Evolutionary conservation across 768 basidiomycete species (phyloP), one percentile per base, ranked within the genome.

Genomic region (Trametes villosa): DNA sequence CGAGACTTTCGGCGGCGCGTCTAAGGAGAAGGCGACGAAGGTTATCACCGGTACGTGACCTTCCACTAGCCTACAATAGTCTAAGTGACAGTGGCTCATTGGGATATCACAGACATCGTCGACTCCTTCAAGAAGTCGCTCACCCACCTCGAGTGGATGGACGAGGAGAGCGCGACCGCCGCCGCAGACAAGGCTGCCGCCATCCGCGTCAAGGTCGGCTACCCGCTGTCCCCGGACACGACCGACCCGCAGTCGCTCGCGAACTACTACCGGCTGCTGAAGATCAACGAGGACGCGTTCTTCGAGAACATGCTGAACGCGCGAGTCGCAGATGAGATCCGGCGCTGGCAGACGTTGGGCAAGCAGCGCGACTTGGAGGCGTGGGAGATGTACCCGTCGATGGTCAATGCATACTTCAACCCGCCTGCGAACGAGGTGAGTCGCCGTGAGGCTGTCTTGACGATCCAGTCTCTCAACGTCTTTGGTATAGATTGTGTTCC

Each of bases 201-300:
- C 0, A 88, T 96, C 62, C 85, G 87, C 29, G 83, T 94, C 72
- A 96, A 98, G 80, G 91, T 99, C 62, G 97, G 97, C 58, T 98
- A 88, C 75, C 96, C 97, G 1, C 69, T 88, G 12, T 92, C 86
- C 2, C 97, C 97, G 1, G 82, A 98, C 72, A 95, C 92, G 1
- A 79, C 78, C 18, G 79, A 86, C 68, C 81, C 94, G 38, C 74
- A 75, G 26, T 87, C 91, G 9, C 82, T 98, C 44, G 78, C 81
- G 29, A 76, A 70, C 40, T 98, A 94, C 75, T 98, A 98, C 71
- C 74, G 75, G 11, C 75, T 75, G n/a, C 83, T 93, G 45, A 82
- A 85, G 48, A 79, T 95, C 46, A 76, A 86, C 60, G 75, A 83
- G 33, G 77, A 83, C 58, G 85, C 85, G 53, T 97, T 94, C 79